phyloP scores from a whole-genome alignment of 176 grass and related monocot genomes.

The Alopecurus myosuroides region DNA sequence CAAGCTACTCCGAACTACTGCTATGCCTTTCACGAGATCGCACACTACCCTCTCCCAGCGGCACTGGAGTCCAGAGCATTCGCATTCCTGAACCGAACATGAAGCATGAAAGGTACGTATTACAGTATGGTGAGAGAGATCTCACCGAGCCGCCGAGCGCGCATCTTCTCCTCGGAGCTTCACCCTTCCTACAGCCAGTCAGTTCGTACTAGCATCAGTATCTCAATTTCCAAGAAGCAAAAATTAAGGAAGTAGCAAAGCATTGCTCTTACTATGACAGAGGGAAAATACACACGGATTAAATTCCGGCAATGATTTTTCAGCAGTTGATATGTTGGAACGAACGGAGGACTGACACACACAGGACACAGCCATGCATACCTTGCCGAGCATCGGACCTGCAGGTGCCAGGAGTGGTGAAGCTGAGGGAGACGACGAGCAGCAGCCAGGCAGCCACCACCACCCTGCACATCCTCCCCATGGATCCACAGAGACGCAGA shows the following conservation, averaged over 20 bases:
- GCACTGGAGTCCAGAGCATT: background rate
- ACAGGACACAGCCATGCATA: background rate
- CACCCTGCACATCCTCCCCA: background rate
- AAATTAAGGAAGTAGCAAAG: background rate
- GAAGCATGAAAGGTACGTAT: background rate
- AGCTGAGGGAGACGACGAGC: background rate
- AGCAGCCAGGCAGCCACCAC: background rate
- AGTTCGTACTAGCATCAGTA: background rate
- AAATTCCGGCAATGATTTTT: background rate
- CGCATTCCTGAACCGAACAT: background rate
- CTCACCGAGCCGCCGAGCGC: background rate
- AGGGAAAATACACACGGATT: background rate
- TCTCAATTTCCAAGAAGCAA: background rate
- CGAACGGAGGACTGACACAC: background rate
- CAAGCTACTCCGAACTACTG: background rate
- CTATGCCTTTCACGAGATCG: background rate
- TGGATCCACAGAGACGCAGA: background rate
- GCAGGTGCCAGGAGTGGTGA: background rate
- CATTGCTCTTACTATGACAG: too few relatives aligned
- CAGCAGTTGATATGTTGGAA: background rate
- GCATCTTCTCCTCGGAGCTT: background rate
- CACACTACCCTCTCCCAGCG: background rate
- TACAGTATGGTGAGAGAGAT: background rate
- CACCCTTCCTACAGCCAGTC: background rate
- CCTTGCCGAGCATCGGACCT: conserved; percentile 25